Evolutionary conservation across 805 yeast genomes (phyloP).

Genomic region (Danielia oregonensis): DNA sequence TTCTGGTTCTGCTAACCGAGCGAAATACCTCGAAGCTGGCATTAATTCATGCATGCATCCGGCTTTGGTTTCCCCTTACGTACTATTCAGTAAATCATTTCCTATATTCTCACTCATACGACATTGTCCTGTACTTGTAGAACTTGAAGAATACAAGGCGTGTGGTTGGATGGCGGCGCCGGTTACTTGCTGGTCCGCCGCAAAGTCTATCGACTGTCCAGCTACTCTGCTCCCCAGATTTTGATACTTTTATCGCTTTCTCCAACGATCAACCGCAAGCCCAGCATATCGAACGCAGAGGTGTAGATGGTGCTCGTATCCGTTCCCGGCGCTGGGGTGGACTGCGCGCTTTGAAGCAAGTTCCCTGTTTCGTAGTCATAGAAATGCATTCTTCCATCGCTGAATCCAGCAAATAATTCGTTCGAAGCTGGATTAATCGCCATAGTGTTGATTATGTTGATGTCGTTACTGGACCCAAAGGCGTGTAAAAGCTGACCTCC

Average conservation of each 20-base stretch:
- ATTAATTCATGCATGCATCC: no score
- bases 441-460: constrained; percentile 66
- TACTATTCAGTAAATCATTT: no score
- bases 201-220: background rate
- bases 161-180: no score
- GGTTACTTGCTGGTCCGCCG: background rate
- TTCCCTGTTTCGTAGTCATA: constrained; percentile 76
- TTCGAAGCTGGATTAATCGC: constrained; percentile 57
- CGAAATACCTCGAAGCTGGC: no score
- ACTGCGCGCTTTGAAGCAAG: constrained; percentile 49
- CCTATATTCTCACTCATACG: no score
- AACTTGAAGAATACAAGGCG: no score
- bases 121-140: no score
- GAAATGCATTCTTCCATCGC: constrained; percentile 72
- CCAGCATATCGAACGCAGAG: constrained; percentile 74
- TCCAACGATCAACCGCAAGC: constrained; percentile 77
- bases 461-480: constrained; percentile 46
- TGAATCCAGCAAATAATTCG: constrained; percentile 76
- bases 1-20: no score
- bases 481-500: constrained; percentile 62
- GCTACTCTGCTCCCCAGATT: constrained; percentile 54
- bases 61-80: no score
- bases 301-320: constrained; percentile 65
- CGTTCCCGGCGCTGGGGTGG: constrained; percentile 69
- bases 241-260: constrained; percentile 87